Base-by-base conservation (phyloP, 345 rosid genomes). In the Eucalyptus erythrocorys region DNA sequence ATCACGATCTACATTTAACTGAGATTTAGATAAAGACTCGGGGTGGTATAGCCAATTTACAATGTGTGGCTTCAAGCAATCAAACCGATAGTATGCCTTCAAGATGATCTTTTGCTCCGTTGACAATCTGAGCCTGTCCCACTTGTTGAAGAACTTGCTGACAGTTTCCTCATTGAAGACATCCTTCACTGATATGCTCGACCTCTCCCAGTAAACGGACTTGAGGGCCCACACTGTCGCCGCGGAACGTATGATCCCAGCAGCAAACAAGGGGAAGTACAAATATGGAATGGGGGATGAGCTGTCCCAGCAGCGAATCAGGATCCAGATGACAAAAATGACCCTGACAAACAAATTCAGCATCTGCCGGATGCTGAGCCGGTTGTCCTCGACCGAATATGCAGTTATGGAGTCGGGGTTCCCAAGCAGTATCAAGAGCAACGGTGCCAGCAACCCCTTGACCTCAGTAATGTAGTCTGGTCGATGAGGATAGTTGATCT, bases 381-480 rank as follows among this genome's bases (percentile, higher is more conserved):
- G 57, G 53, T 89, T 88, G 59, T 90, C 92, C 64, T 90, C 92
- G 6, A 88, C 87, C 13, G 92, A 59, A 34, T 88, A 90, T 45
- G 91, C 90, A 2, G 91, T 87, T 17, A 90, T 88, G 80, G 76
- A 85, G 71, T 90, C 90, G 10, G 92, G 90, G 42, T 88, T 86
- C 48, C 90, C 90, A 21, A 89, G 88, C 45, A 87, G 90, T 22
- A 90, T 57, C 34, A 90, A 87, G 48, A 90, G 89, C 55, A 90
- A 34, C 1, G 92, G 92, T 27, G 92, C 92, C 89, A 88, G 66
- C 86, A 89, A 80, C 34, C 86, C 89, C 48, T 40, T 51, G 7
- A 88, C 57, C 86, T 88, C 71, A 26, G 86, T 61, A 57, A 50
- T 13, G 71, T 88, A 81, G 27, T 81, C n/a, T 15, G 89, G 89